phyloP scores from a whole-genome alignment of 2,329 filamentous ascomycete genomes.

The Mariannaea sp. region DNA sequence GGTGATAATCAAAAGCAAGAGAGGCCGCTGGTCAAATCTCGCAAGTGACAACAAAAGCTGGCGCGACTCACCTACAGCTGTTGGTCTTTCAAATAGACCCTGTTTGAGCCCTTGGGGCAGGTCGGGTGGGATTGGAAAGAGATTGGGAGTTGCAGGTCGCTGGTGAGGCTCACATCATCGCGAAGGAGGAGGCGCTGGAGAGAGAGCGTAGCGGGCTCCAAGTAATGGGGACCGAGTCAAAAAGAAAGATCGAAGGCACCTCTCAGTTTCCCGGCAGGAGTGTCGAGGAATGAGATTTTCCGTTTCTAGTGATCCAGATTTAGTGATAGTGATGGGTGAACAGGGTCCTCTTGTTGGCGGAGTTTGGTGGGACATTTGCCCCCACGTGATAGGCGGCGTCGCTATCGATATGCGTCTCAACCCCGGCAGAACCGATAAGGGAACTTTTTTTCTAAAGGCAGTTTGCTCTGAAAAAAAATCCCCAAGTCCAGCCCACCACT shows the following conservation, averaged over 20 bases:
- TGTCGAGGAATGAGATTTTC: constrained; percentile 29
- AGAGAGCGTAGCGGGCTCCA: constrained; percentile 24
- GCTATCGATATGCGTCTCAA: constrained; percentile 39
- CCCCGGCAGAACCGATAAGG: constrained; percentile 37
- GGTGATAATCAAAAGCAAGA: constrained; percentile 23
- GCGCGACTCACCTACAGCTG: constrained; percentile 36
- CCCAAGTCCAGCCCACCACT: neutral
- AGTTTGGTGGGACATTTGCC: constrained; percentile 48
- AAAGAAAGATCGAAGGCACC: constrained; percentile 12
- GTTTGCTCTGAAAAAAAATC: constrained; percentile 17
- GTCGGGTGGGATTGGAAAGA: constrained; percentile 38
- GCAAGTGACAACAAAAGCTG: constrained; percentile 8
- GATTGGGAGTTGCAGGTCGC: constrained; percentile 39
- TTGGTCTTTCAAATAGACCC: constrained; percentile 32
- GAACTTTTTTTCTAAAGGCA: constrained; percentile 36
- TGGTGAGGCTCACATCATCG: constrained; percentile 47
- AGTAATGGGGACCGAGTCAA: constrained; percentile 4
- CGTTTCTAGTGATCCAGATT: constrained; percentile 38
- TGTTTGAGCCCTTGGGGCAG: constrained; percentile 33
- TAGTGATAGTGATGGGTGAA: constrained; percentile 35
- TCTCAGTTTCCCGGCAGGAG: constrained; percentile 18
- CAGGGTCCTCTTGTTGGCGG: constrained; percentile 34
- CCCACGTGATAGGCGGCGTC: constrained; percentile 47
- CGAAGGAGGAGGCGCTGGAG: constrained; percentile 36
- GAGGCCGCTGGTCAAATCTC: constrained; percentile 4